A percentile compares a stretch with the other conserved stretches of the same genome.
Evolutionary conservation across 1,284 basidiomycete genomes (phyloP).

Genomic region (Leccinum pallidistipes): DNA sequence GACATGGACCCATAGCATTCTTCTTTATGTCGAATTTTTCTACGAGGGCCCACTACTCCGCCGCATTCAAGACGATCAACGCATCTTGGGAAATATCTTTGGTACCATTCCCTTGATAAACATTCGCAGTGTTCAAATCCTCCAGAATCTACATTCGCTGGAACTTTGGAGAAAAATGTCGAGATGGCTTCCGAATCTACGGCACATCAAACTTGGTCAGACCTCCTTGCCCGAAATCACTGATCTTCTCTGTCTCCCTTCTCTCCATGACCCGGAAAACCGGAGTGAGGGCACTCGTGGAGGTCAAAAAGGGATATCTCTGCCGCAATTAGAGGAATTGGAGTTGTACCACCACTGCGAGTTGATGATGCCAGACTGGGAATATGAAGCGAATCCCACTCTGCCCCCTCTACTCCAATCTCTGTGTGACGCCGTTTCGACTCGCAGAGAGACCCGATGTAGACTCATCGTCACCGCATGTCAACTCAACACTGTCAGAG

Average conservation of each 20-base stretch:
- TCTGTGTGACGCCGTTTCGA: neutral
- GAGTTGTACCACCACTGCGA: neutral
- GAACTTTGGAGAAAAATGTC: slow-evolving; percentile 1
- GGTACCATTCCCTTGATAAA: neutral
- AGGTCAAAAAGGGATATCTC: neutral
- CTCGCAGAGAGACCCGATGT: neutral
- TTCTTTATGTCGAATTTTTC: neutral
- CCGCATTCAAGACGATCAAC: neutral
- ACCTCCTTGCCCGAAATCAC: neutral
- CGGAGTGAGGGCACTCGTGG: too few species aligned
- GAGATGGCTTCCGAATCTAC: neutral
- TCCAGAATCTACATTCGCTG: neutral
- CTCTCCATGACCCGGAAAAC: neutral
- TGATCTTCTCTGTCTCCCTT: neutral
- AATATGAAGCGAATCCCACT: neutral
- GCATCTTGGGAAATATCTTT: neutral
- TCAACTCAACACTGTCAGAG: neutral
- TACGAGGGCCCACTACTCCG: neutral
- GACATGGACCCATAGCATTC: neutral
- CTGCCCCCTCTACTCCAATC: neutral
- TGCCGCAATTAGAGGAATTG: neutral
- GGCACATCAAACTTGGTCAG: neutral
- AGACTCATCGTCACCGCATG: neutral
- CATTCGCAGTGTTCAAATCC: neutral
- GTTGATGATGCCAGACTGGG: too few species aligned